Evolutionary conservation across 306 rosid genomes (phyloP).

Genomic region (Parietaria judaica): DNA sequence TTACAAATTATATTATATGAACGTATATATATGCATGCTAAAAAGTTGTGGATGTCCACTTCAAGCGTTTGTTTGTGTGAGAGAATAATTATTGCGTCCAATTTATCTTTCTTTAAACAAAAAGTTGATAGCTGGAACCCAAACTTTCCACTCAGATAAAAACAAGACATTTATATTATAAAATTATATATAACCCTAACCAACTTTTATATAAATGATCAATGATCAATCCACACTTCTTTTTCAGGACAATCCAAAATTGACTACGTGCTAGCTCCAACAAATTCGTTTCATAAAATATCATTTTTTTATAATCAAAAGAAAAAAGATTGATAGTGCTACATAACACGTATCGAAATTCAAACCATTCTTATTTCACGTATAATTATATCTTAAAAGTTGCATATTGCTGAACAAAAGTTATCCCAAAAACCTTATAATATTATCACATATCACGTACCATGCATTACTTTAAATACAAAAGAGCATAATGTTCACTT

Average conservation of each 20-base stretch:
- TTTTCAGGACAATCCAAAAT: background rate
- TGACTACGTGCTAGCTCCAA: background rate
- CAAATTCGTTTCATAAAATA: background rate
- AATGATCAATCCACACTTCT: background rate
- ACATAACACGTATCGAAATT: background rate
- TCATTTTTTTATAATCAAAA: background rate
- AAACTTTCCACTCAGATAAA: background rate
- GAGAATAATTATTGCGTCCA: background rate
- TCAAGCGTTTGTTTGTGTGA: constrained; percentile 4
- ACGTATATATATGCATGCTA: background rate
- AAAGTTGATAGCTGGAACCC: constrained; percentile 6
- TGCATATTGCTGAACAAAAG: too few species aligned
- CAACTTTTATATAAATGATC: background rate
- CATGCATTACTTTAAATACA: too few species aligned
- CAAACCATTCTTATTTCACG: too few species aligned
- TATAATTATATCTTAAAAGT: too few species aligned
- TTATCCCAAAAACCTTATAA: too few species aligned
- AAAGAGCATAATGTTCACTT: too few species aligned
- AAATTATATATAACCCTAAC: background rate
- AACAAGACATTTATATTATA: too few species aligned
- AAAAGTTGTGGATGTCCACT: constrained; percentile 7
- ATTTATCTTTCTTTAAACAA: background rate
- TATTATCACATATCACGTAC: too few species aligned
- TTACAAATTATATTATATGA: background rate
- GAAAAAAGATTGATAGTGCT: background rate